Conservation (phyloP, 2,329 filamentous ascomycete genomes). For the Coniochaeta sp. region DNA sequence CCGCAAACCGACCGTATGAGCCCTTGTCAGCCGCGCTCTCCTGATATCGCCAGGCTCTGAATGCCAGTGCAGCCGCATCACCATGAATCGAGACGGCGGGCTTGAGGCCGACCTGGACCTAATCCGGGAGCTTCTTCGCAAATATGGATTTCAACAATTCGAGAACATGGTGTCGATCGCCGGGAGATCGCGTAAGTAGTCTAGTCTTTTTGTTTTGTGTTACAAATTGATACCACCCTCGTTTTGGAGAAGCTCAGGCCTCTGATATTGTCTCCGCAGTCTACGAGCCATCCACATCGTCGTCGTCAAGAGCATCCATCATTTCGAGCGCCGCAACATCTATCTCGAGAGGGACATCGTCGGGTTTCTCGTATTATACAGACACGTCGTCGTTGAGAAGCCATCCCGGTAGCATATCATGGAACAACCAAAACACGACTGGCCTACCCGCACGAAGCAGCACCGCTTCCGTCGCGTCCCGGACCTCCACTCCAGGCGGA, state of each 20-base stretch:
- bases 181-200: background rate
- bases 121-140: background rate
- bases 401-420: background rate
- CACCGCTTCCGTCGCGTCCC: background rate
- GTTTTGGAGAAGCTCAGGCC: background rate
- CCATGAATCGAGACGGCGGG: background rate
- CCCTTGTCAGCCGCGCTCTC: background rate
- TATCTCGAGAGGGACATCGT: background rate
- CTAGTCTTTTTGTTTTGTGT: background rate
- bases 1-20: background rate
- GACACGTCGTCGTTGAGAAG: background rate
- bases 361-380: background rate
- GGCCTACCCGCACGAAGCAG: background rate
- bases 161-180: background rate
- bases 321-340: background rate
- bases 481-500: background rate
- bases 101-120: background rate
- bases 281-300: background rate
- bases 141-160: background rate
- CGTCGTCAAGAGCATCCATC: conserved; percentile 1
- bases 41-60: background rate
- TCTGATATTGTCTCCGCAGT: background rate
- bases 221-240: background rate
- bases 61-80: background rate
- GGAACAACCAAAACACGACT: background rate